Evolutionary conservation across 2,329 filamentous ascomycete genomes (phyloP), one percentile per base, ranked within the genome.

Genomic region (Fusarium sp.): DNA sequence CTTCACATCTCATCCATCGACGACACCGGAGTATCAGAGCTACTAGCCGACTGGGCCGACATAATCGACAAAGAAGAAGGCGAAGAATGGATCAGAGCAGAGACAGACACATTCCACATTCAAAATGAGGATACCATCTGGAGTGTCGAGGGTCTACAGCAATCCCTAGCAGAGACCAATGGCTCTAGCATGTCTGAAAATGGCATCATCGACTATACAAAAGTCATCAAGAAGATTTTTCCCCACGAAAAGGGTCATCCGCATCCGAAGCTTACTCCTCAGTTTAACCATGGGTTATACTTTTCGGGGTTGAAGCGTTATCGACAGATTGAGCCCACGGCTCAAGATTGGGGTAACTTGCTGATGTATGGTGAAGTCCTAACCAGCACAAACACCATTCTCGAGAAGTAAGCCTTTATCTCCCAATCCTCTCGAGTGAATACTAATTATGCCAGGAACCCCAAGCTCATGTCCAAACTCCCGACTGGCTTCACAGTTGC

Each of bases 331-430:
- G 84, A 86, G 51, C 83, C 86, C 2, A 85, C 87, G 49, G 85
- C 88, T 0, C 82, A 86, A 4, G 81, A 87, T 23, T 98, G 96
- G 83, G 96, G 96, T 4, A 87, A 89, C 55, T 82, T 87, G 55
- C 79, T 99, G 4, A 83, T 98, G 69, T 98, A 98, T 75, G 94
- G 91, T 58, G 93, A 97, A 78, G 93, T 97, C 6, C 85, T 97
- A 14, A 97, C 95, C 3, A 97, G 93, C 77, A 99, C 96, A 27
- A 97, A 95, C 80, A 97, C 94, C 0, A 83, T 98, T 5, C 85
- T 97, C 6, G 96, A 98, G 75, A 97, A 96, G 91, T 92, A 79
- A 69, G 81, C 0, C 5, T 44, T 4, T 14, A 44, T 42, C 2
- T 4, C 4, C n/a, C 16, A 2, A 10, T 1, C 11, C 5, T 3